Base-by-base conservation (phyloP, 2,329 filamentous ascomycete genomes). In the Paecilomyces dactylethromorphus region DNA sequence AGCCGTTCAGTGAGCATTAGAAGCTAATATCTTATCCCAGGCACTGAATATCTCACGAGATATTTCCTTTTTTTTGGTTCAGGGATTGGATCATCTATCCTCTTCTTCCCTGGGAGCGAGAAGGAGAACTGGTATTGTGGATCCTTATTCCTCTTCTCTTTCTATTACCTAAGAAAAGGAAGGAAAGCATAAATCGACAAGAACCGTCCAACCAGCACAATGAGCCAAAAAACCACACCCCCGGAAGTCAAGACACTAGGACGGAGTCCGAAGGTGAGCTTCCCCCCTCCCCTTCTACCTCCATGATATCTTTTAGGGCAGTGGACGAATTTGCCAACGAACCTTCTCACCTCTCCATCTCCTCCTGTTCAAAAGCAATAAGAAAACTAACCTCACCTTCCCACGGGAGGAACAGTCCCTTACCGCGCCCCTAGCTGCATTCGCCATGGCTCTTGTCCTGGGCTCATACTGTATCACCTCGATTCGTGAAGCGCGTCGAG, bases 401-500 rank as follows among this genome's bases (percentile, higher is more conserved):
- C 3, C 10, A 18, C 21, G n/a, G 39, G 39, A 21, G 15, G n/a
- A 45, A 45, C 15, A 83, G 79, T 83, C 80, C 3, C 66, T 85
- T 39, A 80, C 83, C 60, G 84, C 83, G 2, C 84, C 85, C 4
- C 76, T 85, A n/a, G 84, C 83, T n/a, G 84, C 84, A 26, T 77
- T 85, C 62, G 82, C 81, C 13, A 86, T 87, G 84, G 84, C 84
- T 15, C 71, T 81, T 54, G 68, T 87, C 22, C 79, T 86, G 32
- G 84, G 83, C 70, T 72, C 74, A 49, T 90, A 90, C 72, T 79
- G 85, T 29, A 76, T 87, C 55, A 87, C 82, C 8, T 86, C 83
- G 24, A 89, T 90, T 62, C 79, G 81, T 60, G 83, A 85, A 24
- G 87, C 87, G 2, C 87, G 88, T 65, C 78, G 82, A 53, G 88